phyloP scores from a whole-genome alignment of 768 basidiomycete genomes.

The Butyriboletus loyo region DNA sequence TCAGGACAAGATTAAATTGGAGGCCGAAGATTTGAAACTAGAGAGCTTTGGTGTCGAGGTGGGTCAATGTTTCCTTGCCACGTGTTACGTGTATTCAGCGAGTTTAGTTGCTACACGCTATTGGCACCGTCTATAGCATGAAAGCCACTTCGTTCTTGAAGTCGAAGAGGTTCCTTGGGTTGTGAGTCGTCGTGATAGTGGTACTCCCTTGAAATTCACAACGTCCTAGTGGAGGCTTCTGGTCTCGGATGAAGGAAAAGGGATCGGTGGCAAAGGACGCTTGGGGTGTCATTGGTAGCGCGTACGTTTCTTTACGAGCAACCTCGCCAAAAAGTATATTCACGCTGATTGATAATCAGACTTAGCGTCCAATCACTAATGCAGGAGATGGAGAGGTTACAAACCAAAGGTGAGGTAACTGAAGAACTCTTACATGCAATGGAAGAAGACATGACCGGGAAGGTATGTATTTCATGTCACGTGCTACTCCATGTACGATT shows the following conservation, averaged over 20 bases:
- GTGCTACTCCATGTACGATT: not conserved
- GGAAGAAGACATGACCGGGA: conserved; percentile 92
- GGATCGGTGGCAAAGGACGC: conserved; percentile 91
- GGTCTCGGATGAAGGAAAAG: conserved; percentile 92
- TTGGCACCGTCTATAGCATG: conserved; percentile 88
- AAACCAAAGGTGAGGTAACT: conserved; percentile 81
- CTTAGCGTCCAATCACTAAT: conserved; percentile 24
- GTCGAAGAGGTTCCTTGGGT: conserved; percentile 85
- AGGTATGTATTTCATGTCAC: conserved; percentile 42
- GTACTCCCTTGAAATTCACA: conserved; percentile 7
- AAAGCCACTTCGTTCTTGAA: conserved; percentile 92
- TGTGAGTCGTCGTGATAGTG: conserved; percentile 48
- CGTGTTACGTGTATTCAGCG: not conserved
- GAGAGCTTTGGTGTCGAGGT: conserved; percentile 98
- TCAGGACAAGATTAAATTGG: conserved; percentile 69
- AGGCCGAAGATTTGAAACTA: conserved; percentile 93
- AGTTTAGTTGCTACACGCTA: conserved; percentile 76
- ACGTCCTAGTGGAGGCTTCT: conserved; percentile 72
- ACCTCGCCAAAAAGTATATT: conserved; percentile 50
- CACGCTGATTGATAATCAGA: conserved; percentile 42
- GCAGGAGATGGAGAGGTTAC: conserved; percentile 87
- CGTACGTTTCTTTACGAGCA: conserved; percentile 49
- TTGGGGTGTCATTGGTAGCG: conserved; percentile 95
- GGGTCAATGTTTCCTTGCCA: conserved; percentile 19
- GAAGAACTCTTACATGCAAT: conserved; percentile 85